Base-by-base conservation (phyloP, 139 green algal genomes). In the Chlorella sp. region DNA sequence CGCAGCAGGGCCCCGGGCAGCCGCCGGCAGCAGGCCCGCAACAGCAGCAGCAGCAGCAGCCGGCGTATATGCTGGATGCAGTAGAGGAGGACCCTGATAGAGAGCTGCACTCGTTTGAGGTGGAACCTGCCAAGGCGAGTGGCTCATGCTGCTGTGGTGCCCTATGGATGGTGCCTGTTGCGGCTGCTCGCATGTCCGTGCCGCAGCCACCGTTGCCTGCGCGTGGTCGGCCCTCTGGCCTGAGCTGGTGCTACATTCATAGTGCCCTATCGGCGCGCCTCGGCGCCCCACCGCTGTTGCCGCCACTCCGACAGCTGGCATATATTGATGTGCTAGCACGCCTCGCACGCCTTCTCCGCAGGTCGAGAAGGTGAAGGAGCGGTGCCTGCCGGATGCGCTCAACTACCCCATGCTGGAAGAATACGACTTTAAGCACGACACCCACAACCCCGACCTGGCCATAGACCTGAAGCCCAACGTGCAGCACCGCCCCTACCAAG, bases 391-490 rank as follows among this genome's bases (percentile, higher is more conserved):
- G 19, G 90, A 89, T 8, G 92, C 89, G 16, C 89, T 99, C 14
- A 97, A 99, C 90, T 98, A 96, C 90, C 97, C 97, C 8, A 97
- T 99, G 93, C 89, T 99, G 80, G 97, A 99, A 84, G 97, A 99
- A 92, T 99, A 99, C 83, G 97, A 99, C 93, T 99, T 98, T 89
- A 89, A 91, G 32, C 93, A 96, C 84, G 96, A 98, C 90, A 86
- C 77, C 16, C 65, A 82, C 64, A 97, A 97, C 83, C 88, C 93
- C 2, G 78, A 93, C 70, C 84, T 98, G 30, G 79, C 85, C 64
- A 93, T 98, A 4, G 96, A 97, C 62, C 92, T 99, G n/a, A 98
- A 98, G 86, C 97, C 95, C 5, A 92, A 95, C 69, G 95, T 98
- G 14, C 70, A 86, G 74, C 86, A 90, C 84, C 76, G 88, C 32